Evolutionary conservation across 2,329 filamentous ascomycete genomes (phyloP).

Genomic region (Aulographum hederae): DNA sequence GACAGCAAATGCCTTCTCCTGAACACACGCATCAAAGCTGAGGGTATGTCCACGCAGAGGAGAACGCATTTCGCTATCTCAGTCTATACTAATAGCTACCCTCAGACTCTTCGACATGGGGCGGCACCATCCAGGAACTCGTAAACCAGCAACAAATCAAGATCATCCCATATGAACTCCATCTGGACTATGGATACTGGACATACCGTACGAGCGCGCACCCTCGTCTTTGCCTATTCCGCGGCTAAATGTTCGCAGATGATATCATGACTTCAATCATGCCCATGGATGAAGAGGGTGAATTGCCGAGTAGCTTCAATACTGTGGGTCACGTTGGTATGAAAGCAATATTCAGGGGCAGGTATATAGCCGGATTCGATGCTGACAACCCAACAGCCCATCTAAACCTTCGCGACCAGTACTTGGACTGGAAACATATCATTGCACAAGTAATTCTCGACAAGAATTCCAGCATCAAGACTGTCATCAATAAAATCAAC

Average conservation of each 20-base stretch:
- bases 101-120: slow-evolving; percentile 60
- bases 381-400: no score
- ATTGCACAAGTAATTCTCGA: slow-evolving; percentile 76
- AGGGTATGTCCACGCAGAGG: no score
- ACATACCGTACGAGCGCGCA: slow-evolving; percentile 51
- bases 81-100: slow-evolving; percentile 12
- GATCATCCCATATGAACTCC: slow-evolving; percentile 57
- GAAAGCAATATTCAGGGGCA: no score
- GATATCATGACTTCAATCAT: slow-evolving; percentile 73
- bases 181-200: slow-evolving; percentile 74
- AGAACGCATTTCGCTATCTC: slow-evolving; percentile 7
- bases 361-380: slow-evolving; percentile 10
- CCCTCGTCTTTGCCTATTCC: slow-evolving; percentile 1
- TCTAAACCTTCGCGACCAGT: slow-evolving; percentile 71
- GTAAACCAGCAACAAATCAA: slow-evolving; percentile 49
- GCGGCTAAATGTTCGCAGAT: slow-evolving; percentile 25
- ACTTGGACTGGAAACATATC: slow-evolving; percentile 67
- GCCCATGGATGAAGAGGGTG: slow-evolving; percentile 59
- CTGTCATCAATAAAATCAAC: slow-evolving; percentile 91
- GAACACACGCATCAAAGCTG: slow-evolving; percentile 21
- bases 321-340: slow-evolving; percentile 78
- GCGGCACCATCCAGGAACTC: slow-evolving; percentile 47
- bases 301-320: slow-evolving; percentile 73
- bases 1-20: slow-evolving; percentile 28
- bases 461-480: slow-evolving; percentile 67